Evolutionary conservation across 2,329 filamentous ascomycete genomes (phyloP), one percentile per base, ranked within the genome.

Genomic region (Blastomyces parvus): DNA sequence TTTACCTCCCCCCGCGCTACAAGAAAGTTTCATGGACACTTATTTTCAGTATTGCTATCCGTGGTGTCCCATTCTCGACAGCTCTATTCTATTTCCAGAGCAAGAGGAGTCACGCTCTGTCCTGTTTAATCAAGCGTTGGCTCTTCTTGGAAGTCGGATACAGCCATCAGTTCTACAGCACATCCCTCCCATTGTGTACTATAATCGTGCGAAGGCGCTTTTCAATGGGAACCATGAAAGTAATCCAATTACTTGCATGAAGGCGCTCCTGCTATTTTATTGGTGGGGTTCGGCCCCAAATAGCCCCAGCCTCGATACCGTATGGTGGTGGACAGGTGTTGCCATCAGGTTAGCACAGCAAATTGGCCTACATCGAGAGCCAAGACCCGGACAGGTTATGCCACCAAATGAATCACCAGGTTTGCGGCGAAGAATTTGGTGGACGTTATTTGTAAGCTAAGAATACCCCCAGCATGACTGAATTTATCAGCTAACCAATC

Each of bases 241-340:
- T 0, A 74, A 79, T 62, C 70, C 72, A 0, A 66, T 79, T 27
- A 73, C 70, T 0, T 72, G 71, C 0, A 61, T 80, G 0, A 75
- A 75, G 61, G 73, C 77, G 0, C 67, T 79, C 0, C 68, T 74
- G 0, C 63, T 80, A 1, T 78, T 79, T 46, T 80, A 79, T 68
- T 80, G 78, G 78, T 80, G 77, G 77, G 75, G 76, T 2, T 75
- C 78, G 7, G 69, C 73, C 0, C 77, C 78, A 0, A 72, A 74
- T 1, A 73, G 71, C 1, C 74, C 76, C 2, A 74, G 77, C 59
- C 71, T 74, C 1, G 73, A 80, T 65, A 73, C 76, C 1, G 75
- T 75, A 27, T 80, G 77, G 77, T 80, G 78, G 78, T 80, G 78
- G 78, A 79, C 76, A 0, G 76, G 74, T 2, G 73, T 79, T 3